These are phyloP conservation scores for Cystobasidium tubakii DNA, from an alignment of 768 basidiomycete species.

Conservation along the genomic window DNA sequence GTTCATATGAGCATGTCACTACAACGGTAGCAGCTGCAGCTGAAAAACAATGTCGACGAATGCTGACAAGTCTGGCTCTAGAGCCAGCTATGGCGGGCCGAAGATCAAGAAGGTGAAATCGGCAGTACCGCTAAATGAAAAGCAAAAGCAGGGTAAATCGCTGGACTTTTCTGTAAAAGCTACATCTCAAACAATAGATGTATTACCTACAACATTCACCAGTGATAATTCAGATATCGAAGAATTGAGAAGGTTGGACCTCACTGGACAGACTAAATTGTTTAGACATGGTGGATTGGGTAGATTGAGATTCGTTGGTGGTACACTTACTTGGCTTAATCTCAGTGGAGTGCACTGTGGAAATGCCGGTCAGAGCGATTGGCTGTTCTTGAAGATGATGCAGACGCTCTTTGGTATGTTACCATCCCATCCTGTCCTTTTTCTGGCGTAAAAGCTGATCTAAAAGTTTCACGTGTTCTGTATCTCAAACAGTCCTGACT, in stretches of 20 bases:
- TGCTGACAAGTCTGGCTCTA: background rate
- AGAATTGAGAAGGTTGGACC: slow-evolving; percentile 20
- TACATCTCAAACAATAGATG: background rate
- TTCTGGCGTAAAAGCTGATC: background rate
- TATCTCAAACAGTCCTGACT: slow-evolving; percentile 12
- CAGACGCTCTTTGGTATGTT: background rate
- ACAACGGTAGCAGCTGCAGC: background rate
- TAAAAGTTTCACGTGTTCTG: background rate
- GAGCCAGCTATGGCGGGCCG: background rate
- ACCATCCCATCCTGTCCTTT: background rate
- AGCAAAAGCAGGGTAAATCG: background rate
- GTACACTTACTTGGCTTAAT: slow-evolving; percentile 33
- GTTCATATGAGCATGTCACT: background rate
- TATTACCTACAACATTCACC: background rate
- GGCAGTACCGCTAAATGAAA: slow-evolving; percentile 3
- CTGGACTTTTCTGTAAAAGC: slow-evolving; percentile 13
- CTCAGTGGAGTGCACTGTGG: slow-evolving; percentile 22
- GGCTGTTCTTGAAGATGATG: slow-evolving; percentile 19
- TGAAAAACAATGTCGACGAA: background rate
- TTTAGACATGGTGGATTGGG: slow-evolving; percentile 1
- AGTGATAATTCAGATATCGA: background rate
- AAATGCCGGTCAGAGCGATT: background rate
- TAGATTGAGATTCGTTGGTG: slow-evolving; percentile 21
- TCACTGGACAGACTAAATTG: background rate
- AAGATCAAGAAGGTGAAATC: slow-evolving; percentile 17